Base-by-base conservation (phyloP, 2,329 filamentous ascomycete species). In the Fusarium sororula region DNA sequence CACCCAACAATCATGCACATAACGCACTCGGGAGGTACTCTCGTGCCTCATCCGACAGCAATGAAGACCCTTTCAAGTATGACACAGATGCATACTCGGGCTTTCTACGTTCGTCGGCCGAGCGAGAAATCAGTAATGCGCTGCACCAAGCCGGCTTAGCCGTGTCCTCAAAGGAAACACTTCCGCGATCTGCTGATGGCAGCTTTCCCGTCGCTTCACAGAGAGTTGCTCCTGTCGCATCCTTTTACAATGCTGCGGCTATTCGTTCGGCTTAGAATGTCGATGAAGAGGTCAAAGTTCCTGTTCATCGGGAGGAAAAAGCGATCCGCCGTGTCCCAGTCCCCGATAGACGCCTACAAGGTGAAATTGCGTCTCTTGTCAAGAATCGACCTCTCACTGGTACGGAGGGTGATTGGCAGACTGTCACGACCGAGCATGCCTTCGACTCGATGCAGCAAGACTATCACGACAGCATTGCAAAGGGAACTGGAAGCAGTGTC, bases 21-120 rank as follows among this genome's bases (percentile, higher is more conserved):
- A 66, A 76, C 15, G 42, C 66, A 13, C 26, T 50, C 39, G 71
- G 70, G 37, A 76, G 73, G 70, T 47, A 76, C 59, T 73, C 81
- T n/a, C 75, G 78, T 66, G 45, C 82, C 63, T 83, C 82, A 4
- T 80, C 78, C 68, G 81, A 81, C 30, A 77, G 78, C 7, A 82
- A 81, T 32, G 82, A 80, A 2, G 85, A 87, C 45, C 85, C 84
- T 1, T 88, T 88, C 77, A 80, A 81, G 54, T 88, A 86, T 67
- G 86, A 87, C 72, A 80, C 78, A 39, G 80, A 80, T 14, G 69
- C 78, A 4, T 85, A 85, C 68, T 81, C 79, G 20, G 66, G 79
- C 15, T 84, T 84, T 44, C 73, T 86, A 14, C 78, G 81, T 13
- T 77, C 82, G 8, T 78, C 81, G 3, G 82, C 81, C 63, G 85